Evolutionary conservation across 2,329 filamentous ascomycete species (phyloP).

Genomic region (Penicillium sp.): DNA sequence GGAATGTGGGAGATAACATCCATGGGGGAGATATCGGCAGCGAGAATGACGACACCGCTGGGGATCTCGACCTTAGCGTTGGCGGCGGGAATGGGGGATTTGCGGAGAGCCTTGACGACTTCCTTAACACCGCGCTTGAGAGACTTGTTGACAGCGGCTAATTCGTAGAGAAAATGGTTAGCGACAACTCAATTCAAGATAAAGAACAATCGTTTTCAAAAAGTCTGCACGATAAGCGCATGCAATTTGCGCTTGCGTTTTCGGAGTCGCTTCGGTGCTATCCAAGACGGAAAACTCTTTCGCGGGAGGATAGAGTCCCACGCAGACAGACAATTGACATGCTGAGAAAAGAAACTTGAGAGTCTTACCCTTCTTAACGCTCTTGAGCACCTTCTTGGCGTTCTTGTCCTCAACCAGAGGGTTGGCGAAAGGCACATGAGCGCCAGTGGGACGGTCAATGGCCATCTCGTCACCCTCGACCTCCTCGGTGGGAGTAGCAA

Average conservation of each 20-base stretch:
- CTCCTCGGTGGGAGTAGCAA: constrained; percentile 19
- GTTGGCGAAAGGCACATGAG: constrained; percentile 52
- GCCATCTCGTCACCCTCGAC: constrained; percentile 29
- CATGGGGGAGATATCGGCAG: constrained; percentile 96
- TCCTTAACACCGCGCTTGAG: constrained; percentile 99
- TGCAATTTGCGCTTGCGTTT: neutral
- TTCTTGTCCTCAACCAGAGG: constrained; percentile 52
- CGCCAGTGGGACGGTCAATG: constrained; percentile 42
- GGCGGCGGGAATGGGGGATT: constrained; percentile 72
- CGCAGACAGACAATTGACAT: neutral
- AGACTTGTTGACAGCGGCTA: constrained; percentile 91
- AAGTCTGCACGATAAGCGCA: neutral
- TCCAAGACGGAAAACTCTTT: neutral
- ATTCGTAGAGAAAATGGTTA: neutral
- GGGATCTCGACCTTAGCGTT: constrained; percentile 63
- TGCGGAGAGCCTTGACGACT: constrained; percentile 96
- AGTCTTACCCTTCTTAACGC: constrained; percentile 52
- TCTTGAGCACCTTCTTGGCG: constrained; percentile 53
- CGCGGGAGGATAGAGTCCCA: neutral
- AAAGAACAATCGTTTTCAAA: neutral
- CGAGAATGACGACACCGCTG: constrained; percentile 80
- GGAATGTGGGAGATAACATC: constrained; percentile 98
- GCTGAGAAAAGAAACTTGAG: neutral
- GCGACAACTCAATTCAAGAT: neutral
- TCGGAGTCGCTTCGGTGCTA: neutral